These are phyloP conservation scores for Erigeron philadelphicus DNA, from an alignment of 140 eudicot genomes.

Conservation along the genomic window DNA sequence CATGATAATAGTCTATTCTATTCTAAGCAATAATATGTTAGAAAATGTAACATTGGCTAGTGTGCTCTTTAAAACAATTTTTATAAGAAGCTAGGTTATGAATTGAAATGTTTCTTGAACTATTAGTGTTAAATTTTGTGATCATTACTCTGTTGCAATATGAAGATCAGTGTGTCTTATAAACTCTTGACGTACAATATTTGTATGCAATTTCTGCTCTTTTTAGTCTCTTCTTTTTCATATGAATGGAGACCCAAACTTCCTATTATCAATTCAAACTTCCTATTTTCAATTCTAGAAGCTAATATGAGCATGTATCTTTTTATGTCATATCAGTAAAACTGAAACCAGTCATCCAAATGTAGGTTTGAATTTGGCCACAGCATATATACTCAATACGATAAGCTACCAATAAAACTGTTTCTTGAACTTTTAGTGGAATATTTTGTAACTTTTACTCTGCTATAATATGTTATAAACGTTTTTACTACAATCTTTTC, in stretches of 20 bases:
- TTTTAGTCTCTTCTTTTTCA: not conserved
- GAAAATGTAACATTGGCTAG: not conserved
- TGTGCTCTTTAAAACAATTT: constrained; percentile 10
- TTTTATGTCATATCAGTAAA: not conserved
- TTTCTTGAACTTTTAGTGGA: not conserved
- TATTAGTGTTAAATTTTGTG: not conserved
- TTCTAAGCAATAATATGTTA: too few relatives aligned
- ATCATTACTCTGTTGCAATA: not conserved
- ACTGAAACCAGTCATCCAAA: not conserved
- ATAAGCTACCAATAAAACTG: not conserved
- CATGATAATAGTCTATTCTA: too few relatives aligned
- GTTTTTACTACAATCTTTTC: not conserved
- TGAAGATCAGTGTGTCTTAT: not conserved
- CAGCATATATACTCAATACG: too few relatives aligned
- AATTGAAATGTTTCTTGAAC: not conserved
- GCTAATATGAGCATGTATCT: not conserved
- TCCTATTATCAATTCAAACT: not conserved
- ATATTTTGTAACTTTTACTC: not conserved
- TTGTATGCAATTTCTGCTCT: not conserved
- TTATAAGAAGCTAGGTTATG: not conserved
- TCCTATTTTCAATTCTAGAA: not conserved
- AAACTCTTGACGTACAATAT: not conserved
- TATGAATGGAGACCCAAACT: not conserved
- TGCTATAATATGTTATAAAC: not conserved
- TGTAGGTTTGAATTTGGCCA: constrained; percentile 4